phyloP scores from a whole-genome alignment of 2,329 filamentous ascomycete species.

The Pseudocercospora crystallina region DNA sequence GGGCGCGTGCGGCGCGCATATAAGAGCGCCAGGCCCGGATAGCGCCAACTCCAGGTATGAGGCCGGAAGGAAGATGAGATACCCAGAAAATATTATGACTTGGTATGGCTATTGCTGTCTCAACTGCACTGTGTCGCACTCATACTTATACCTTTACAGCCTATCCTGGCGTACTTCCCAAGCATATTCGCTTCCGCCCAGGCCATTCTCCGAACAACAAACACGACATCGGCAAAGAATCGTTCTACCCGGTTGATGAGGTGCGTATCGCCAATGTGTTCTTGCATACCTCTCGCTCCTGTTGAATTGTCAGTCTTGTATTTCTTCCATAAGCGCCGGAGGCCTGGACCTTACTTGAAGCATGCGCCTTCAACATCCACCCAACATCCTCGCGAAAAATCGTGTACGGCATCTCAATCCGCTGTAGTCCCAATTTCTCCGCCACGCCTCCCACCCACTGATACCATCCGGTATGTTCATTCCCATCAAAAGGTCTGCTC shows the following conservation, averaged over 20 bases:
- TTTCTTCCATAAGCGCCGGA: neutral
- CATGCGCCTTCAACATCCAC: conserved; percentile 16
- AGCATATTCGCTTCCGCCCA: conserved; percentile 6
- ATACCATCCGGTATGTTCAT: conserved; percentile 3
- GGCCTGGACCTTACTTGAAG: conserved; percentile 9
- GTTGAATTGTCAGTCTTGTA: neutral
- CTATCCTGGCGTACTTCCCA: neutral
- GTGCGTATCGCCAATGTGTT: conserved; percentile 18
- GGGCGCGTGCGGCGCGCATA: no score
- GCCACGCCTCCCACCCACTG: conserved; percentile 10
- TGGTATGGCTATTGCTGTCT: no score
- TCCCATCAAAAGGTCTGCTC: conserved; percentile 1
- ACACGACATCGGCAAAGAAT: conserved; percentile 14
- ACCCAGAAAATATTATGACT: no score
- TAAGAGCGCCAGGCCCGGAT: no score
- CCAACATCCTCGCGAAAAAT: conserved; percentile 14
- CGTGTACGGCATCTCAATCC: conserved; percentile 12
- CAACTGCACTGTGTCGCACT: no score
- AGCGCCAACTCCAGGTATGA: no score
- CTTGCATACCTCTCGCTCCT: conserved; percentile 12
- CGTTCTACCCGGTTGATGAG: conserved; percentile 16
- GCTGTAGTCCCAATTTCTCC: conserved; percentile 8
- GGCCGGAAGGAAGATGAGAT: no score
- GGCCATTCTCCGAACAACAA: conserved; percentile 9
- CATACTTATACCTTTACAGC: conserved; percentile 9